Percentiles rank a stretch among this genome's conserved stretches.
These are phyloP conservation scores for cucumber (Cucumis sativus) DNA, from an alignment of 306 rosid species.

Conservation along the genomic window Cucumber_9930_V3 NC_026658.2:4801501-4802000, in stretches of 20 bases:
- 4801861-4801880: too few relatives aligned
- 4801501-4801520: background rate
- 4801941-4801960: too few relatives aligned
- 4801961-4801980: too few relatives aligned
- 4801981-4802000: too few relatives aligned
- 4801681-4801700: background rate
- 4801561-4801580: background rate
- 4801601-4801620: background rate
- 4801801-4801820: too few relatives aligned
- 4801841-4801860: too few relatives aligned
- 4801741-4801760: background rate
- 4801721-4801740: background rate
- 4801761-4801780: background rate
- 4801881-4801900: too few relatives aligned
- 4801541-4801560: constrained; percentile 1
- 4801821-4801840: too few relatives aligned
- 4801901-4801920: too few relatives aligned
- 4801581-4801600: background rate
- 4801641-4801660: background rate
- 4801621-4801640: background rate
- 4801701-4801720: background rate
- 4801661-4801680: background rate
- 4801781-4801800: background rate
- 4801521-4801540: background rate
- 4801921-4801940: too few relatives aligned